Base-by-base conservation (phyloP, 768 basidiomycete genomes). In the Gautieria morchelliformis region DNA sequence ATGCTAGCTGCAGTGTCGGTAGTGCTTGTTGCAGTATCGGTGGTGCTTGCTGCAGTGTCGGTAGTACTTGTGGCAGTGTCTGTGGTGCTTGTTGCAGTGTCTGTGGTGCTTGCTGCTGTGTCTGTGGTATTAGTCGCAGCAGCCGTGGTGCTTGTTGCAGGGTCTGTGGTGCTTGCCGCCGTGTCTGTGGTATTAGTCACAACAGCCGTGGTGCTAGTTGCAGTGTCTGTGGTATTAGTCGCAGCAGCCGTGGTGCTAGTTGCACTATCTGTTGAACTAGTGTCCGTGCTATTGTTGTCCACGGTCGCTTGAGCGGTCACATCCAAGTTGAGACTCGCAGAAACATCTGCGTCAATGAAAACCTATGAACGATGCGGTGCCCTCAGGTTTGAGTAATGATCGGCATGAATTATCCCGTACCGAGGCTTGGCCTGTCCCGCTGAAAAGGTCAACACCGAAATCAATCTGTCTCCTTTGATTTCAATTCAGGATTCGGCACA, bases 321-420 rank as follows among this genome's bases (percentile, higher is more conserved):
- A 14, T 14, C 32, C 8, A 41, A 11, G 17, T n/a, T 15, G 15
- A 55, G 19, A 42, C n/a, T 45, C 8, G 39, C 20, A 14, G 39
- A 55, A 11, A 40, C n/a, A 35, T 55, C 53, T n/a, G 53, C 10
- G n/a, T 55, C 40, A 19, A 44, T 24, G 44, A 55, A 55, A 6
- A 44, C 41, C 53, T 55, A 40, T 12, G 19, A 32, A 51, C 33
- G 19, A 19, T 53, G 14, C 6, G 22, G 10, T 35, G 24, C 8
- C n/a, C 33, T 39, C 33, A 37, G 14, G 9, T 37, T 14, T 14
- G 35, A 37, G 10, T 9, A 37, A 27, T 27, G 2, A 37, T 37
- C 35, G 4, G 9, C 35, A 37, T 37, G 8, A 9, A 10, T 9
- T 2, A 53, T 17, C 19, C 4, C 37, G 30, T 32, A 53, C 52